Conservation (phyloP, 345 rosid genomes). For the Salix dunnii region DNA sequence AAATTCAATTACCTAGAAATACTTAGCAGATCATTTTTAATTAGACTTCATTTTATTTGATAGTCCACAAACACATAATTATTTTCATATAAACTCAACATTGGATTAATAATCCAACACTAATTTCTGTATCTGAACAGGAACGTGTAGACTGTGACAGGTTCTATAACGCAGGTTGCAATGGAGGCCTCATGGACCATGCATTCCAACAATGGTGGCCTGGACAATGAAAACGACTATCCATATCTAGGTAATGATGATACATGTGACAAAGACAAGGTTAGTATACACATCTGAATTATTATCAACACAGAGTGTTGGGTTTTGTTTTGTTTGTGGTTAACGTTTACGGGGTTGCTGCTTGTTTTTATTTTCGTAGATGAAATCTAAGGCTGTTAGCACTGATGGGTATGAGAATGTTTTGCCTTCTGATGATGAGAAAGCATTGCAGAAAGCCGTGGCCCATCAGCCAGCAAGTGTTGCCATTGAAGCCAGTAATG, state of each 20-base stretch:
- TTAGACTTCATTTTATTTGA: too few species aligned
- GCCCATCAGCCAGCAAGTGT: constrained; percentile 28
- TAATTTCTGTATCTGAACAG: constrained; percentile 20
- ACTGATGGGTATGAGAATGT: constrained; percentile 27
- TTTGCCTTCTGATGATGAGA: constrained; percentile 15
- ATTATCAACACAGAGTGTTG: background rate
- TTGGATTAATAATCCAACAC: too few species aligned
- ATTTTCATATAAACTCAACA: too few species aligned
- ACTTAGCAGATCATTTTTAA: too few species aligned
- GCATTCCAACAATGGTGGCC: constrained; percentile 27
- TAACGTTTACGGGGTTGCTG: background rate
- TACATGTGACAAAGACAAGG: constrained; percentile 19
- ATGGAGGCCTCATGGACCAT: constrained; percentile 26
- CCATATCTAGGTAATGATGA: constrained; percentile 11
- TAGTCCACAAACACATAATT: too few species aligned
- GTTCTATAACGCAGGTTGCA: constrained; percentile 18
- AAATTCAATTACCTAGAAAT: too few species aligned
- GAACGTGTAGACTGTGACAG: constrained; percentile 24
- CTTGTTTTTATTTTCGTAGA: background rate
- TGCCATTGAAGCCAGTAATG: constrained; percentile 24
- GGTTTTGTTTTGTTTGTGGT: background rate
- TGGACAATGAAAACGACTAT: constrained; percentile 22
- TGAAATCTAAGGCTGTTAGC: constrained; percentile 15
- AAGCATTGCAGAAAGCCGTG: constrained; percentile 24
- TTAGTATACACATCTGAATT: background rate